phyloP scores from a whole-genome alignment of 768 basidiomycete species.

The Xerocomellus amylosporus region DNA sequence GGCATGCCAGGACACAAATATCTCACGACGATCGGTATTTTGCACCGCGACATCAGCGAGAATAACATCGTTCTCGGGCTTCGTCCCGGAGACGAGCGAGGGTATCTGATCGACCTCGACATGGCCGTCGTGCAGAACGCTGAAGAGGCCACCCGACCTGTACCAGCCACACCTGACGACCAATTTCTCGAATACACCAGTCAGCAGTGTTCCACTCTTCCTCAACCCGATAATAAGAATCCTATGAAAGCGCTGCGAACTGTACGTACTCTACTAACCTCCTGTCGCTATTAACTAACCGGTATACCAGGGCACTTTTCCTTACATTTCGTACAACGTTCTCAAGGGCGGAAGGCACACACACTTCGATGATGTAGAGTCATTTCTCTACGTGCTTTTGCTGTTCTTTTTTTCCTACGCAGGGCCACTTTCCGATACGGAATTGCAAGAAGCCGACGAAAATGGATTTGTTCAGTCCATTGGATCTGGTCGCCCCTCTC shows the following conservation, averaged over 20 bases:
- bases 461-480: neutral
- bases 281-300: no score
- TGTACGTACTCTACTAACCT: no score
- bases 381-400: neutral
- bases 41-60: constrained; percentile 27
- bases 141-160: neutral
- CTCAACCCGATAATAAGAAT: no score
- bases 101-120: constrained; percentile 35
- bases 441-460: neutral
- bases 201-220: no score
- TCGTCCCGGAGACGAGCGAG: constrained; percentile 5
- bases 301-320: neutral
- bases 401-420: constrained; percentile 2
- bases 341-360: neutral
- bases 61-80: neutral
- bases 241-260: no score
- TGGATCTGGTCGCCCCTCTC: neutral
- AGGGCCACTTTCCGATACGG: neutral
- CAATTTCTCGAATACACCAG: no score
- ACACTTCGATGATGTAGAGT: constrained; percentile 1
- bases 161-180: no score
- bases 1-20: constrained; percentile 5
- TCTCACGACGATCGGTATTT: constrained; percentile 15
- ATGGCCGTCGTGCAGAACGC: constrained; percentile 5
- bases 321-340: neutral